Evolutionary conservation across 2,329 filamentous ascomycete species (phyloP), one percentile per base, ranked within the genome.

Genomic region (Elsinoe australis): DNA sequence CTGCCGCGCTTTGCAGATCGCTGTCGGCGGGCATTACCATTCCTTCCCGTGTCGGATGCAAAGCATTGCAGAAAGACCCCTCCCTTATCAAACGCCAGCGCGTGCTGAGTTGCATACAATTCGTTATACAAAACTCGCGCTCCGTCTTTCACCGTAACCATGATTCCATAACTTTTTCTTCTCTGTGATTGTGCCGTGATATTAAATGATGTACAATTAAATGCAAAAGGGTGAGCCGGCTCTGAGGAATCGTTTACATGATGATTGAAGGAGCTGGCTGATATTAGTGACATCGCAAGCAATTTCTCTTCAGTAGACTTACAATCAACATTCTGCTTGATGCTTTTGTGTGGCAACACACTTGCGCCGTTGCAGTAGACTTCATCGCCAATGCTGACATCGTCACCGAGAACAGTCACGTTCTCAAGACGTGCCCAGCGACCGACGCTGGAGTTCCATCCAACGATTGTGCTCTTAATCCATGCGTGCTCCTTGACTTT

Each of bases 401-500:
- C 90, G 71, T 98, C 92, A 57, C 90, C 92, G 15, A 98, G 79
- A 47, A 98, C 90, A n/a, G 87, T 90, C 33, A 96, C 89, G 64
- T 98, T 98, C 77, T 98, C 92, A 55, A 96, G 75, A 57, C 90
- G 85, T 51, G 90, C 90, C 90, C 90, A 98, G 64, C 85, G 85
- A 64, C 90, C 90, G 50, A 98, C 87, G 28, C 81, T 85, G 73
- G 87, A 94, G 78, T 95, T 95, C 90, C 90, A 98, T 62, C 90
- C 90, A 47, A 96, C 88, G 66, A 98, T 96, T 60, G 90, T 92
- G 65, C 86, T 94, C 81, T 96, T 96, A 68, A 98, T 80, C 90
- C 90, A 96, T 39, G 92, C 92, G 67, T 98, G 90, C 66, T 98
- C 92, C 78, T 95, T 95, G 70, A 95, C 83, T 74, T 94, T 95